Percentiles rank a stretch among this genome's conserved stretches.
phyloP scores from a whole-genome alignment of 2,329 filamentous ascomycete genomes.

The Curvularia verruculosa region DNA sequence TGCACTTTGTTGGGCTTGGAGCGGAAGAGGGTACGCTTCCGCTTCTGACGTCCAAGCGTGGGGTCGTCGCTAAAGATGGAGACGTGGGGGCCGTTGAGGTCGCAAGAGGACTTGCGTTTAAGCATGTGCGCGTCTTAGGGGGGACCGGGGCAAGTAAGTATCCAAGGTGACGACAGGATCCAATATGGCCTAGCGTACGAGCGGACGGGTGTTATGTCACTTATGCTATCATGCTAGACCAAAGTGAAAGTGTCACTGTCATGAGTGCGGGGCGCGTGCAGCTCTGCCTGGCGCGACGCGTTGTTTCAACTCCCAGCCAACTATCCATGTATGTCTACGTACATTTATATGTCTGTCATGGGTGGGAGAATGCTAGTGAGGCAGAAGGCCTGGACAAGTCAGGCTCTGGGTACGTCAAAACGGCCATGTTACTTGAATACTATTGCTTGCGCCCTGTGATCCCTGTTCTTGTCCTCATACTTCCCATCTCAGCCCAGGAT shows the following conservation, averaged over 20 bases:
- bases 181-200: constrained; percentile 12
- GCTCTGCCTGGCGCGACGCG: constrained; percentile 21
- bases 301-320: too few species aligned
- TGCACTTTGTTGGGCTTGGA: constrained; percentile 23
- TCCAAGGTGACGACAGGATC: constrained; percentile 2
- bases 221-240: background rate
- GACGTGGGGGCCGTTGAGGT: constrained; percentile 24
- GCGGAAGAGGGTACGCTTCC: constrained; percentile 31
- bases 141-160: background rate
- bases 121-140: constrained; percentile 22
- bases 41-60: constrained; percentile 25
- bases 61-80: constrained; percentile 31
- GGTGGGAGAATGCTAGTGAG: too few species aligned
- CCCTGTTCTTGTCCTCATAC: background rate
- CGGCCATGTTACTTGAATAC: background rate
- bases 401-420: background rate
- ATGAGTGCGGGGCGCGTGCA: constrained; percentile 15
- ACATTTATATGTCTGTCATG: too few species aligned
- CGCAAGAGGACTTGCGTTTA: constrained; percentile 32
- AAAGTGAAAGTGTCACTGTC: background rate
- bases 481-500: background rate
- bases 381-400: background rate
- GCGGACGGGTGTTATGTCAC: background rate
- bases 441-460: too few species aligned
- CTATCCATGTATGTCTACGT: too few species aligned